Percentiles rank a stretch among this genome's conserved stretches.
Evolutionary conservation across 192 early-diverging fungal species (phyloP).

Genomic region (Dissophora globulifera): DNA sequence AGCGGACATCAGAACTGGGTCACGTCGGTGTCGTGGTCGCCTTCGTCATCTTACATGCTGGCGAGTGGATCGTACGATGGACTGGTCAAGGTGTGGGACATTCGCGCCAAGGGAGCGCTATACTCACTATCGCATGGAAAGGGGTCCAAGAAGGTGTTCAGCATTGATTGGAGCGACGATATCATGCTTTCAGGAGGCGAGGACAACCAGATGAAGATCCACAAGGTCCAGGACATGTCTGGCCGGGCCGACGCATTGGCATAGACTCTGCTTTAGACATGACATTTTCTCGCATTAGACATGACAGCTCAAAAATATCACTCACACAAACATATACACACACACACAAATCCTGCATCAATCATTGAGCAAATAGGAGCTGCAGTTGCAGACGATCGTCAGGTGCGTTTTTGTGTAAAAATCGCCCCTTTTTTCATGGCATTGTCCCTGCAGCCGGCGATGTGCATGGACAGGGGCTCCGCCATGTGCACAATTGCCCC

Average conservation of each 20-base stretch:
- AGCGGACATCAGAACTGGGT: constrained; percentile 87
- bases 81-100: constrained; percentile 93
- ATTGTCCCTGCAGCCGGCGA: background rate
- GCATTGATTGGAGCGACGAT: constrained; percentile 75
- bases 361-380: too few species aligned
- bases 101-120: constrained; percentile 85
- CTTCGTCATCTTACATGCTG: constrained; percentile 76
- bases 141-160: constrained; percentile 71
- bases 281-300: background rate
- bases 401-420: background rate
- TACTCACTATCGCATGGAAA: constrained; percentile 71
- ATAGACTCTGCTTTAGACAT: background rate
- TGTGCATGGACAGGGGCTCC: background rate
- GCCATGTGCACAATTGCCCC: constrained; percentile 10
- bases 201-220: constrained; percentile 72
- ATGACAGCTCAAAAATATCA: too few species aligned
- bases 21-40: constrained; percentile 85
- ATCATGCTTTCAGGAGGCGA: constrained; percentile 82
- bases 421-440: constrained; percentile 5
- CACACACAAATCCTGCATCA: too few species aligned
- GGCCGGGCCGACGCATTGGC: constrained; percentile 27
- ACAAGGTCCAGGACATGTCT: constrained; percentile 52
- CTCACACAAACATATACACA: too few species aligned
- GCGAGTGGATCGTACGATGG: constrained; percentile 90
- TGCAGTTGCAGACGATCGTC: background rate